Conservation (phyloP, 1,284 basidiomycete species). For the Mycosarcoma maydis region DNA sequence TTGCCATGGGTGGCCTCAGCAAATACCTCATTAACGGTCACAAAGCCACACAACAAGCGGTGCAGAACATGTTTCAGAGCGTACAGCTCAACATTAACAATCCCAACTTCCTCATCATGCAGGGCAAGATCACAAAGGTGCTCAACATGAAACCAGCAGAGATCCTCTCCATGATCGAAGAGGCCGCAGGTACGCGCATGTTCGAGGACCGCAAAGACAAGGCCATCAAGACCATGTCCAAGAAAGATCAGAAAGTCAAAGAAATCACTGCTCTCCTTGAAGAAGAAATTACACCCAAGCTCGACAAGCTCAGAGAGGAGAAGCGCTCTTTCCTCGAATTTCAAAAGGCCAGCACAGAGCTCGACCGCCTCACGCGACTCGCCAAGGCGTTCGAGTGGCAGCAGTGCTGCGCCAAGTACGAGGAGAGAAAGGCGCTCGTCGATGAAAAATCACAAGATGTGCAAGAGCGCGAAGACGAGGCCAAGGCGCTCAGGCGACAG, state of each 20-base stretch:
- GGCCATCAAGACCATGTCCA: constrained; percentile 93
- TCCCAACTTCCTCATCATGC: constrained; percentile 99
- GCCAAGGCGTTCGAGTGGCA: constrained; percentile 91
- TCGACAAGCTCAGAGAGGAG: constrained; percentile 88
- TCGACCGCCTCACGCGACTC: constrained; percentile 86
- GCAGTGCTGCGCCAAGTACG: constrained; percentile 60
- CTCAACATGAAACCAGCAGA: constrained; percentile 99
- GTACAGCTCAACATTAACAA: constrained; percentile 99
- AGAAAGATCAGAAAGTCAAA: constrained; percentile 96
- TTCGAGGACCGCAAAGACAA: constrained; percentile 99
- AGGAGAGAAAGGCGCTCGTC: constrained; percentile 67
- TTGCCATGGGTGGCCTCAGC: constrained; percentile 92
- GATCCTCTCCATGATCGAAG: constrained; percentile 98
- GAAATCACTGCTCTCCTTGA: constrained; percentile 76
- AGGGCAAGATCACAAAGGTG: constrained; percentile 80
- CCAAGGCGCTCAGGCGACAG: constrained; percentile 61
- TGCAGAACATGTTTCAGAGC: constrained; percentile 94
- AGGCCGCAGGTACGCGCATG: constrained; percentile 98
- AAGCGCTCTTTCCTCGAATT: constrained; percentile 90
- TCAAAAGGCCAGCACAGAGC: constrained; percentile 87
- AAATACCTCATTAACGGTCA: constrained; percentile 98
- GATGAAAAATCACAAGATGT: constrained; percentile 63
- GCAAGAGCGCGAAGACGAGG: constrained; percentile 66
- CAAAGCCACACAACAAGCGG: constrained; percentile 85
- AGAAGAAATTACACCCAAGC: constrained; percentile 94